Evolutionary conservation across 768 basidiomycete species (phyloP).

Genomic region (Serendipita indica): DNA sequence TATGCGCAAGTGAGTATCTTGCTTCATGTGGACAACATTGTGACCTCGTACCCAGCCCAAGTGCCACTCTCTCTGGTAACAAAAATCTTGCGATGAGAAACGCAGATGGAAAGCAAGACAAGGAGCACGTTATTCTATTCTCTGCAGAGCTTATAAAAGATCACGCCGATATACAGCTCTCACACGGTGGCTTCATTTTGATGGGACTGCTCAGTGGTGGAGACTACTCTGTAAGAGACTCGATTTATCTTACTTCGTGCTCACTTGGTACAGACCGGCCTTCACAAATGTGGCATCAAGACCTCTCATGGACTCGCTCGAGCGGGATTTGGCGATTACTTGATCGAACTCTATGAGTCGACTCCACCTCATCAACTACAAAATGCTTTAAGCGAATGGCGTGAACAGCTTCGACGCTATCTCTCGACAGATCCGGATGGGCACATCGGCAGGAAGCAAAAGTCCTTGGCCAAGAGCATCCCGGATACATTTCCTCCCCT

Average conservation of each 20-base stretch:
- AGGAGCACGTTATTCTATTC: constrained; percentile 44
- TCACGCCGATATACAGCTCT: constrained; percentile 39
- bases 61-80: constrained; percentile 60
- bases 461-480: constrained; percentile 46
- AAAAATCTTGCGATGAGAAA: constrained; percentile 46
- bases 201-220: constrained; percentile 80
- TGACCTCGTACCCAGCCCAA: constrained; percentile 33
- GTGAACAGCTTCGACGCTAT: constrained; percentile 43
- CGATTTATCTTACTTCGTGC: not conserved
- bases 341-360: constrained; percentile 33
- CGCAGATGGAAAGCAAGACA: constrained; percentile 53
- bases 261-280: constrained; percentile 25
- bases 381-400: constrained; percentile 49
- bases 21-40: not conserved
- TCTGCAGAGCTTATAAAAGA: constrained; percentile 26
- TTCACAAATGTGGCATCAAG: constrained; percentile 49
- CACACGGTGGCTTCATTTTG: constrained; percentile 53
- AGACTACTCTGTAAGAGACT: constrained; percentile 39
- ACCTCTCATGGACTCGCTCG: constrained; percentile 67
- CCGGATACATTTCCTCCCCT: constrained; percentile 56
- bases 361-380: not conserved
- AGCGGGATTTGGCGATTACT: constrained; percentile 63
- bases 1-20: constrained; percentile 54
- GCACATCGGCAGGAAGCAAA: constrained; percentile 46
- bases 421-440: constrained; percentile 54